Percentiles rank a stretch among this genome's conserved stretches.
Conservation (phyloP, 169 alveolate genomes). For the Eimeria maxima region DNA sequence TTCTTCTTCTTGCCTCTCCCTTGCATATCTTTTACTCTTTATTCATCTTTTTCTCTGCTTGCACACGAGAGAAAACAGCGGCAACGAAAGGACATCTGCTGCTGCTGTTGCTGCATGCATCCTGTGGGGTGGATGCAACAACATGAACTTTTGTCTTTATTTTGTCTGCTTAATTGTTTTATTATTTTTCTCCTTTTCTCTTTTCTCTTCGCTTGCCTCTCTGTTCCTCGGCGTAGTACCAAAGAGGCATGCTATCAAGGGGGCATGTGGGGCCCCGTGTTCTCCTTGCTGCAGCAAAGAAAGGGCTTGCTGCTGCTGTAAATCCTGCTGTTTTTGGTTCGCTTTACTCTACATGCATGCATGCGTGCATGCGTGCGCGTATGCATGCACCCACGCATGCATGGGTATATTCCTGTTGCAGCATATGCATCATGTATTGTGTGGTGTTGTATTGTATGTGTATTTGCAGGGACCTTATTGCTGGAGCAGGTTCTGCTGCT, state of each 20-base stretch:
- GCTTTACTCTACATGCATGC: neutral
- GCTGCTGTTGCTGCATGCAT: neutral
- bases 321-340: neutral
- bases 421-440: no score
- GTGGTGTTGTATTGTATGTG: no score
- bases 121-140: neutral
- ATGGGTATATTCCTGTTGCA: no score
- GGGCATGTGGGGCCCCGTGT: neutral
- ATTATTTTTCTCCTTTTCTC: neutral
- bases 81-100: neutral
- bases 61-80: no score
- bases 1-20: neutral
- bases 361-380: neutral
- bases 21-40: neutral
- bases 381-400: no score
- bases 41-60: no score
- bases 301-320: no score
- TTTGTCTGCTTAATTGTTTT: neutral
- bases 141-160: neutral
- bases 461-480: constrained; percentile 57
- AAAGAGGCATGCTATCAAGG: no score
- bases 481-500: constrained; percentile 76
- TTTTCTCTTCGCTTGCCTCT: neutral
- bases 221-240: no score
- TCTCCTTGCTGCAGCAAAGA: neutral